Evolutionary conservation across 2,329 filamentous ascomycete species (phyloP), one percentile per base, ranked within the genome.

Genomic region (Claviceps sp.): DNA sequence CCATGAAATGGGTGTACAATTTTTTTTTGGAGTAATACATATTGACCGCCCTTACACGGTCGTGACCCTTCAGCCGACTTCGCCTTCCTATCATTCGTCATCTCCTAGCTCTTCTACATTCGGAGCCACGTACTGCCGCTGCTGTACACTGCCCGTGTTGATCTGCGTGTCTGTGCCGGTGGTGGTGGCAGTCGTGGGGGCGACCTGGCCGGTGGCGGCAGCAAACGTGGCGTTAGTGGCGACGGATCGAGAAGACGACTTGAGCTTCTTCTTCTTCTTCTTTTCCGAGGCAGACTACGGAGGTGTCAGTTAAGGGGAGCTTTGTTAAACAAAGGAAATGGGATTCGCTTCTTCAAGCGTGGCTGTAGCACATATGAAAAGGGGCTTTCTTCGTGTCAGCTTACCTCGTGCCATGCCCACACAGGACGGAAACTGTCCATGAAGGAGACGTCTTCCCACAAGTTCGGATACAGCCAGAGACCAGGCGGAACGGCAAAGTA

Each of bases 381-480:
- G 6, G n/a, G 16, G 16, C n/a, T 9, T 9, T 18, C 6, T 18
- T 41, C 3, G 3, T 2, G n/a, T n/a, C 38, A 41, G 69, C 79
- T 68, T 65, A 94, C 88, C 80, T 95, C 90, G 68, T 98, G 93
- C 93, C 93, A 98, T 55, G 88, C 93, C 91, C 93, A 98, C 5
- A 95, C 71, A 20, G 93, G 93, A 64, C 85, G 85, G 78, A 98
- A 98, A 63, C 87, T 94, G 66, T 98, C 93, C 69, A 98, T 85
- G 72, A 98, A 97, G 7, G 91, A 95, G 30, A 98, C 93, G 65
- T 98, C 93, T 67, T 98, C 93, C 74, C 96, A 98, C 20, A 98
- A 73, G 65, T 98, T 98, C 48, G 93, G 93, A 71, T 91, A 98
- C 45, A 98, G 77, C 93, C 93, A 98, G n/a, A 98, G 76, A 61